Base-by-base conservation (phyloP, 148 eudicot species). In the Chenopodium album region DNA sequence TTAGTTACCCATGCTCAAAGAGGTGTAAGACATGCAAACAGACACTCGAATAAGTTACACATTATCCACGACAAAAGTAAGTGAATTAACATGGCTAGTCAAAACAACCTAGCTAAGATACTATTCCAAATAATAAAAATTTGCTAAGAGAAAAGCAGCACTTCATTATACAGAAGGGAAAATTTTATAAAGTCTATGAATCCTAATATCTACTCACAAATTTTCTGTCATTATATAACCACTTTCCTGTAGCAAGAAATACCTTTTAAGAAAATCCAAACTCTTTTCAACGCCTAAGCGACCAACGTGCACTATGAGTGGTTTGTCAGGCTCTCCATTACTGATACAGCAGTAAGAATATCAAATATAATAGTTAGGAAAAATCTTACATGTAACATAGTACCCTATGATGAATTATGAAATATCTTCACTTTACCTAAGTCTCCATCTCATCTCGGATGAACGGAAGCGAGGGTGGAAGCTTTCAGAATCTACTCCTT, bases 401-500 rank as follows among this genome's bases (percentile, higher is more conserved):
- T 73, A n/a, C 34, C 78, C 20, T 82, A 62, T 48, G 14, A 70
- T 37, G 28, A 48, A 62, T 48, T 9, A 70, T 37, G 28, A 48
- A 48, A 69, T 22, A 9, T 59, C 82, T 54, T 17, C 4, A 78
- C 7, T 78, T 67, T 75, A 94, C 99, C 97, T 96, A 66, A 94
- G 87, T 84, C 91, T 91, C 78, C 87, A 31, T 88, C 98, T 89
- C 98, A 96, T 94, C 74, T 92, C 99, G 78, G 87, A 87, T 46
- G 92, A 91, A 29, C 91, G 88, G 78, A 85, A 96, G 72, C 86
- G 87, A 20, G 99, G 99, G 82, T 96, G 91, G 86, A 96, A 96
- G 83, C 98, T 89, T 87, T 94, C 99, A 65, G 98, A 96, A 85
- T 96, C 99, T 46, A 96, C 99, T 76, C 98, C 99, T 88, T 96